These are phyloP conservation scores for Tremella mesenterica DNA, from an alignment of 768 basidiomycete species.

Conservation along the genomic window DNA sequence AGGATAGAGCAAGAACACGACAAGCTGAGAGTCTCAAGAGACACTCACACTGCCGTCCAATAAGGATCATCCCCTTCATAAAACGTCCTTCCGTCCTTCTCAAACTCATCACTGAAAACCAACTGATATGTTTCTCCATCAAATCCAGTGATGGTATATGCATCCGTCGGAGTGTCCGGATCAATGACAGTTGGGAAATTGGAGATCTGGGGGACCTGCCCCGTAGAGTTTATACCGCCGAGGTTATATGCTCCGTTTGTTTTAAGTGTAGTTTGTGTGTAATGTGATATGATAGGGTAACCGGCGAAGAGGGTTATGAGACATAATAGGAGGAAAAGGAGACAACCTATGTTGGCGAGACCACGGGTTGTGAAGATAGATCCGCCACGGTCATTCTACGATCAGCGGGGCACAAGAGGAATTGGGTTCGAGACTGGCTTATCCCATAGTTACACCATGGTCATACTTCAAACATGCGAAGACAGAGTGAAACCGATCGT, in stretches of 20 bases:
- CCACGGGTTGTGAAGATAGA: slow-evolving; percentile 73
- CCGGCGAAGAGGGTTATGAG: slow-evolving; percentile 75
- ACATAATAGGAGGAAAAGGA: slow-evolving; percentile 59
- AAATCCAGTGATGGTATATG: slow-evolving; percentile 56
- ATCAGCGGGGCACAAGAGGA: no score
- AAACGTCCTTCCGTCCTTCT: slow-evolving; percentile 52
- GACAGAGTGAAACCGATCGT: no score
- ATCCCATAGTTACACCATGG: no score
- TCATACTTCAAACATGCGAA: no score
- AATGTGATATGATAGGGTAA: slow-evolving; percentile 69
- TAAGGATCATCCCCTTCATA: slow-evolving; percentile 64
- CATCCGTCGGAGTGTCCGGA: slow-evolving; percentile 58
- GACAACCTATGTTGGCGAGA: slow-evolving; percentile 66
- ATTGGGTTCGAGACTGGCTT: no score
- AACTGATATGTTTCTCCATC: slow-evolving; percentile 74
- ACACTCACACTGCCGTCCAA: slow-evolving; percentile 59
- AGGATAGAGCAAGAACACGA: no score
- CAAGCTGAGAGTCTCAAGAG: no score
- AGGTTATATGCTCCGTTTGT: slow-evolving; percentile 62
- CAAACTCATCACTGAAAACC: slow-evolving; percentile 83
- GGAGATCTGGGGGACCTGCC: slow-evolving; percentile 72
- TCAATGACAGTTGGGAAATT: slow-evolving; percentile 67
- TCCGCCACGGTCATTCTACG: slow-evolving; percentile 45
- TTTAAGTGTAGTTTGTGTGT: slow-evolving; percentile 28
- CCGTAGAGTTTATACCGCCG: slow-evolving; percentile 78